Evolutionary conservation across 1,139 yeast species (phyloP).

Genomic region (Debaryomyces udenii): DNA sequence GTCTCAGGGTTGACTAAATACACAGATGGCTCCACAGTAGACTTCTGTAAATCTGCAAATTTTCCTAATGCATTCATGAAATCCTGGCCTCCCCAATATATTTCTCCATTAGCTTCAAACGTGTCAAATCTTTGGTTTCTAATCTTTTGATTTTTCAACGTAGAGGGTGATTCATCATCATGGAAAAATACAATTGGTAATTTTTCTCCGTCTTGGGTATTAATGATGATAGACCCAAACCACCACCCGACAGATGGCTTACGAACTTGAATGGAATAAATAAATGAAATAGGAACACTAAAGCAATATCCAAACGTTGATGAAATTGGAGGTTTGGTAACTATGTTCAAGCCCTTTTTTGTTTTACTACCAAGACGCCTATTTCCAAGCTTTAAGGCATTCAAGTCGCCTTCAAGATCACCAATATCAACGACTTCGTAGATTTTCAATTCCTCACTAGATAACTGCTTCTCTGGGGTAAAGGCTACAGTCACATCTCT

Average conservation of each 20-base stretch:
- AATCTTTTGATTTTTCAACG: slow-evolving; percentile 58
- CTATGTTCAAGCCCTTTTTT: slow-evolving; percentile 26
- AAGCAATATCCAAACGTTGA: slow-evolving; percentile 67
- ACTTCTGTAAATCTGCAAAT: slow-evolving; percentile 64
- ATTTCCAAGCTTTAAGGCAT: slow-evolving; percentile 18
- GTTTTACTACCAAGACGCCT: slow-evolving; percentile 20
- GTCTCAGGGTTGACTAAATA: slow-evolving; percentile 78
- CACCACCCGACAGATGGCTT: slow-evolving; percentile 88
- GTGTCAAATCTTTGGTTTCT: slow-evolving; percentile 74
- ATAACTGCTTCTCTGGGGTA: slow-evolving; percentile 66
- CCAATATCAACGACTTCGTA: slow-evolving; percentile 60
- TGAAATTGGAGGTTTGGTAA: slow-evolving; percentile 55
- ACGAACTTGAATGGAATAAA: slow-evolving; percentile 81
- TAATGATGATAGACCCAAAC: slow-evolving; percentile 83
- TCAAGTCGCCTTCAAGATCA: slow-evolving; percentile 25
- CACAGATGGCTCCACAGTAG: slow-evolving; percentile 72
- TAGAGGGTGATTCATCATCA: slow-evolving; percentile 82
- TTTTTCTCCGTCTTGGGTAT: slow-evolving; percentile 69
- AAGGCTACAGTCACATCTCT: slow-evolving; percentile 70
- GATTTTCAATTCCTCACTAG: slow-evolving; percentile 48
- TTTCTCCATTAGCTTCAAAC: slow-evolving; percentile 60
- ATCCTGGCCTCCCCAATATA: slow-evolving; percentile 92
- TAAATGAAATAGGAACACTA: slow-evolving; percentile 56
- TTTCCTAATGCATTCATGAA: slow-evolving; percentile 58
- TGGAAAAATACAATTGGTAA: slow-evolving; percentile 88